Base-by-base conservation (phyloP, 2,329 filamentous ascomycete genomes). In the Neonectria sp. region DNA sequence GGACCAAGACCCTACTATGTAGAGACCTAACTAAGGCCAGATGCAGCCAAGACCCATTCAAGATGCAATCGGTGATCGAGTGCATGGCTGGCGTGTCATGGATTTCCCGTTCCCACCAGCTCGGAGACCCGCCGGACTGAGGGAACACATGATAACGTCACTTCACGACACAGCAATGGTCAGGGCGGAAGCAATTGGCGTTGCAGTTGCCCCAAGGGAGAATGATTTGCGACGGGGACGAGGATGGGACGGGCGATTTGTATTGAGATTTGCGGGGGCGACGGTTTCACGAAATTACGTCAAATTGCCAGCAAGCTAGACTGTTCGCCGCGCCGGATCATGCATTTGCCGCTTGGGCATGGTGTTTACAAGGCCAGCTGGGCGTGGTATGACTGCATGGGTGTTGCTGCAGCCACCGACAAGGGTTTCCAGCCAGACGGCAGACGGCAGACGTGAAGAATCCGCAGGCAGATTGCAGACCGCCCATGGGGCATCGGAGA, bases 71-170 rank as follows among this genome's bases (percentile, higher is more conserved):
- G 49, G 37, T 24, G 43, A 52, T 60, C 51, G 40, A 46, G 60
- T n/a, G 33, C n/a, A 52, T 61, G 63, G 63, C 52, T 61, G 63
- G 52, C 53, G 62, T 55, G 62, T 55, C 33, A 53, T 46, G 58
- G 53, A 49, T 65, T 52, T 27, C 25, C 9, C 24, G 24, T 59
- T 45, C 61, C 43, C 40, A 43, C 55, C 67, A 72, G 60, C 64
- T 71, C 35, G 43, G 21, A 59, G 68, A 74, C 68, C 63, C 71
- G 68, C 72, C 62, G 49, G 35, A 45, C 55, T 63, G 60, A 51
- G 62, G 56, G 65, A 37, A 13, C 13, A 12, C 40, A 52, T 24
- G 29, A 21, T 31, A 35, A 53, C n/a, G 29, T 53, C 60, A 66
- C 55, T 51, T 57, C 51, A 65, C 63, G 58, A 53, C 58, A 58